Evolutionary conservation across 305 asterid species (phyloP), one percentile per base, ranked within the genome.

Genomic region (Stenogyne calaminthoides): DNA sequence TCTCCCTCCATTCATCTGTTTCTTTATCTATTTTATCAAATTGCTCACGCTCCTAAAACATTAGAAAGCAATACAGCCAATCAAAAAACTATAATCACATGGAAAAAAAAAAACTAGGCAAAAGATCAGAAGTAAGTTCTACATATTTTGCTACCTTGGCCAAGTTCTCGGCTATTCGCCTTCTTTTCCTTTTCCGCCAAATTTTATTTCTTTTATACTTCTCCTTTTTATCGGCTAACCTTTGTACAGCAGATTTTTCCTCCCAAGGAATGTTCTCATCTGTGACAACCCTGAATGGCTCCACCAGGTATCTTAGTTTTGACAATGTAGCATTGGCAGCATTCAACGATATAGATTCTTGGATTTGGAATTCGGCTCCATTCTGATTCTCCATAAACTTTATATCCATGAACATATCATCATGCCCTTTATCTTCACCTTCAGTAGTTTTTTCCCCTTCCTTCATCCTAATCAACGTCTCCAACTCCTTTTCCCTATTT

Each of bases 1-100:
- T 85, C 61, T 92, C 93, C 84, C 95, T 88, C 98, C 97, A 95
- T 80, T 95, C 98, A 87, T 95, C 95, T 56, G 97, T 93, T 82
- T 88, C 92, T 86, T 82, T 87, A 87, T 95, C 95, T 69, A 81
- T 71, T 78, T 83, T 81, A 42, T 85, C 92, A 64, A 86, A 92
- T 52, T 74, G 80, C 54, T 88, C 91, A 9, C 67, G 80, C 88
- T 90, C 96, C 99, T 95, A 74, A 58, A 61, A 71, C 72, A 73
- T 71, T n/a, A 68, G 66, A 39, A 65, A 27, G 66, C 29, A 69
- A 68, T 32, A 56, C 51, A 69, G 14, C 19, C 55, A 68, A 73
- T 63, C 37, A 66, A 5, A 73, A 65, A 64, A 34, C 44, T 3
- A 49, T 49, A 37, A 25, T 15, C 12, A 36, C 68, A 62, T 5